Conservation (phyloP, 1,284 basidiomycete species). For the Austropuccinia psidii region DNA sequence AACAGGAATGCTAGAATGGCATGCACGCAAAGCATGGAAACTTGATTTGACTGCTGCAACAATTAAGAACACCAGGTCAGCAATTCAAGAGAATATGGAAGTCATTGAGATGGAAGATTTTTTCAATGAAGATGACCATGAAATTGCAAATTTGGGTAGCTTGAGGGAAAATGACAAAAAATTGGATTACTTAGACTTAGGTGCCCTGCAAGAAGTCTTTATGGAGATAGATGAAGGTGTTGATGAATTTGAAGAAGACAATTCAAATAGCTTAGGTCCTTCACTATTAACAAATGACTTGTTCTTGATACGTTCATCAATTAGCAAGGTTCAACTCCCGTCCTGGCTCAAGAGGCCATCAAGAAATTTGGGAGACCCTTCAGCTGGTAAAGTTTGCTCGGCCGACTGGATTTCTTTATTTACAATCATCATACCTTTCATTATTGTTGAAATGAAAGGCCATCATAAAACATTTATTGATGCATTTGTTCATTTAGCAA, state of each 20-base stretch:
- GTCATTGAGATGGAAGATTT: background rate
- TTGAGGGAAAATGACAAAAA: too few relatives aligned
- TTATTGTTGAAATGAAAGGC: conserved; percentile 7
- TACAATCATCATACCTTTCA: conserved; percentile 16
- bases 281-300: too few relatives aligned
- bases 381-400: conserved; percentile 23
- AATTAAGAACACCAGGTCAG: conserved; percentile 7
- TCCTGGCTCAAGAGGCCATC: conserved; percentile 24
- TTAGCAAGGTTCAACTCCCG: too few relatives aligned
- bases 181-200: too few relatives aligned
- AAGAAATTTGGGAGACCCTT: conserved; percentile 9
- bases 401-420: conserved; percentile 22
- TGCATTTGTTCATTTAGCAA: conserved; percentile 9
- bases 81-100: background rate
- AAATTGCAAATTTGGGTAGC: background rate
- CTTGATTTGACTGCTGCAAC: background rate
- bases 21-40: conserved; percentile 11
- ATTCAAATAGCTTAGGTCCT: too few relatives aligned
- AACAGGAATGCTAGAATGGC: conserved; percentile 17
- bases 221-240: conserved; percentile 12
- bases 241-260: too few relatives aligned
- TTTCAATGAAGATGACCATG: conserved; percentile 21
- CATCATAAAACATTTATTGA: background rate
- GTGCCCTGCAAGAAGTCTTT: conserved; percentile 15
- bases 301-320: too few relatives aligned